phyloP scores from a whole-genome alignment of 768 basidiomycete species.

The Hericium erinaceus region DNA sequence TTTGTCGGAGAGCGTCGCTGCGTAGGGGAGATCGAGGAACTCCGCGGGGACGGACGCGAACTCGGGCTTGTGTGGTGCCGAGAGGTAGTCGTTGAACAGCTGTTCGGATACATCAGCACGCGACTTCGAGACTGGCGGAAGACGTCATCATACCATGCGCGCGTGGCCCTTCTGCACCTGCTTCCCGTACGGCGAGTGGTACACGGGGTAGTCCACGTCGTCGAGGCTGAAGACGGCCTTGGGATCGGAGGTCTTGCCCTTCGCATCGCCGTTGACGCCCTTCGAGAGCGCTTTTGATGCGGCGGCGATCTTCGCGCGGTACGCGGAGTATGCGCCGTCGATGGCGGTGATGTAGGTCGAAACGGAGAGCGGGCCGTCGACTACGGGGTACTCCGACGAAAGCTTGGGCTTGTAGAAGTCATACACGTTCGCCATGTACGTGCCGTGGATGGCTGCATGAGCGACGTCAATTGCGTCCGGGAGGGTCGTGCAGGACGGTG shows the following conservation, averaged over 20 bases:
- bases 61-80: constrained; percentile 56
- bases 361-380: constrained; percentile 94
- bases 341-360: constrained; percentile 92
- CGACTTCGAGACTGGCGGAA: too few species aligned
- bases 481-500: constrained; percentile 9
- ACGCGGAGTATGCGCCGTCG: constrained; percentile 80
- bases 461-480: not conserved
- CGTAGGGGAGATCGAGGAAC: constrained; percentile 55
- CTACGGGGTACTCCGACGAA: constrained; percentile 90
- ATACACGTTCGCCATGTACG: constrained; percentile 95
- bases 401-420: constrained; percentile 99
- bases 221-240: constrained; percentile 51
- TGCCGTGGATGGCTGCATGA: constrained; percentile 79
- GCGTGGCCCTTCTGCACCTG: constrained; percentile 97
- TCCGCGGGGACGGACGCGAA: constrained; percentile 68
- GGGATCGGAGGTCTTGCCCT: constrained; percentile 30
- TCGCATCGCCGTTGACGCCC: constrained; percentile 25
- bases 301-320: constrained; percentile 72
- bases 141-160: constrained; percentile 46
- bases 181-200: constrained; percentile 99
- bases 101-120: not conserved
- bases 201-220: constrained; percentile 84
- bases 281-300: constrained; percentile 26
- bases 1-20: constrained; percentile 86
- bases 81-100: constrained; percentile 85